These are phyloP conservation scores for Cystobasidium pallidum DNA, from an alignment of 1,284 basidiomycete species.

Conservation along the genomic window DNA sequence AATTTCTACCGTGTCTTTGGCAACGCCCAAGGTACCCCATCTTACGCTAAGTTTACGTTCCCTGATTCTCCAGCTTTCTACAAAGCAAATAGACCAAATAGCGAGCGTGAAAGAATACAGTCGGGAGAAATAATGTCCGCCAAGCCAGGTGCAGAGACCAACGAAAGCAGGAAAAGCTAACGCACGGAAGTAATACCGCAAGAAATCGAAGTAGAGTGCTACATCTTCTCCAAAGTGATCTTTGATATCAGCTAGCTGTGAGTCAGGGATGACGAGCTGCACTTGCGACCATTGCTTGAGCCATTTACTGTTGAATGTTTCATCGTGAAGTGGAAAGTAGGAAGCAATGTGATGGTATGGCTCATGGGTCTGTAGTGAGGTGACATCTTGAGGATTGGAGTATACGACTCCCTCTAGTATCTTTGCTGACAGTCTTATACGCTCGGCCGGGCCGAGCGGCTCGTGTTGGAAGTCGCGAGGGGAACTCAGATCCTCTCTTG, in stretches of 20 bases:
- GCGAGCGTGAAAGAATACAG: slow-evolving; percentile 75
- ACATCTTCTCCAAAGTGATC: slow-evolving; percentile 80
- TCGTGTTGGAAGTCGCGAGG: slow-evolving; percentile 59
- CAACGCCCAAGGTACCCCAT: slow-evolving; percentile 76
- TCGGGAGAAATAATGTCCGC: slow-evolving; percentile 67
- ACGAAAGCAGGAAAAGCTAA: slow-evolving; percentile 55
- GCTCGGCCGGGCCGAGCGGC: slow-evolving; percentile 69
- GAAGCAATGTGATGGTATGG: slow-evolving; percentile 73
- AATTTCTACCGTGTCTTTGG: slow-evolving; percentile 70
- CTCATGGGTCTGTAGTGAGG: slow-evolving; percentile 62
- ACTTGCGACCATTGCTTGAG: slow-evolving; percentile 65
- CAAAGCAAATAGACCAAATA: slow-evolving; percentile 80
- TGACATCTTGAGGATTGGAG: slow-evolving; percentile 61
- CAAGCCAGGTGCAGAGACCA: slow-evolving; percentile 61
- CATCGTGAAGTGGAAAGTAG: slow-evolving; percentile 81
- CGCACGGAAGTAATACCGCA: slow-evolving; percentile 70
- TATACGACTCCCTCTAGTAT: slow-evolving; percentile 65
- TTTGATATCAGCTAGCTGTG: slow-evolving; percentile 65
- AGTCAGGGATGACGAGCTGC: slow-evolving; percentile 59
- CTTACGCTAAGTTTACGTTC: slow-evolving; percentile 77
- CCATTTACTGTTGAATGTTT: slow-evolving; percentile 74
- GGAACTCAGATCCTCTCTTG: slow-evolving; percentile 56
- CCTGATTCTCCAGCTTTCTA: slow-evolving; percentile 84
- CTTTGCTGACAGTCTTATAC: slow-evolving; percentile 74
- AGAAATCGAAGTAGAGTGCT: slow-evolving; percentile 88